phyloP scores from a whole-genome alignment of 139 green algal species.

The Closterium sp. region DNA sequence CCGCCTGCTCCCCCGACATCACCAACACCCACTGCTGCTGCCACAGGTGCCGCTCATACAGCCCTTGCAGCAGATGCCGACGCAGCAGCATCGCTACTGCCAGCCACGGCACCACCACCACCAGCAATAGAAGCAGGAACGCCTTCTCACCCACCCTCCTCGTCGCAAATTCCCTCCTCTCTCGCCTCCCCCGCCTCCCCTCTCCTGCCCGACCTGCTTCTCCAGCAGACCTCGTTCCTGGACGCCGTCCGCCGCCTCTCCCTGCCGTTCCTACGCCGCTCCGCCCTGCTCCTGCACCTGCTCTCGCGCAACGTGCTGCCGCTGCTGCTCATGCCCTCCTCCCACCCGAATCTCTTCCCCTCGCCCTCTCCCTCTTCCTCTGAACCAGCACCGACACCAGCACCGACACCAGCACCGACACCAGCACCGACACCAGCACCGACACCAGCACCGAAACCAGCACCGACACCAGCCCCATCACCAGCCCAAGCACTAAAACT shows the following conservation, averaged over 20 bases:
- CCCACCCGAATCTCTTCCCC: not conserved
- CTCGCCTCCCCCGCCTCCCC: not conserved
- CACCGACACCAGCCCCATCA: no score
- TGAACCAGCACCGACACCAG: no score
- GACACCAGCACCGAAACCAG: no score
- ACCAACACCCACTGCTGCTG: not conserved
- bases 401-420: no score
- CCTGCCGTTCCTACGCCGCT: conserved; percentile 40
- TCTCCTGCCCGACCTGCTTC: not conserved
- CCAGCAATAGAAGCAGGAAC: no score
- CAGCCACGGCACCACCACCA: not conserved
- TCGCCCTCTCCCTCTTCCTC: not conserved
- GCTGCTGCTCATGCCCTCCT: not conserved
- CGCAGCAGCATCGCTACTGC: no score
- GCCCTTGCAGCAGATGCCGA: not conserved
- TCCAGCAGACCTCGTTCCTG: not conserved
- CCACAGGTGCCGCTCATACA: no score
- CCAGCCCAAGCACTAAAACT: no score
- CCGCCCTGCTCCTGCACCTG: conserved; percentile 31
- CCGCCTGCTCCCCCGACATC: no score
- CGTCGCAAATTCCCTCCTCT: not conserved
- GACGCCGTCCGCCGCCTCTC: conserved; percentile 11
- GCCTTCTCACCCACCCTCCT: not conserved
- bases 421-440: no score
- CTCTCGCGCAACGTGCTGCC: conserved; percentile 7